Conservation (phyloP, 345 rosid genomes). For the Sonneratia alba region DNA sequence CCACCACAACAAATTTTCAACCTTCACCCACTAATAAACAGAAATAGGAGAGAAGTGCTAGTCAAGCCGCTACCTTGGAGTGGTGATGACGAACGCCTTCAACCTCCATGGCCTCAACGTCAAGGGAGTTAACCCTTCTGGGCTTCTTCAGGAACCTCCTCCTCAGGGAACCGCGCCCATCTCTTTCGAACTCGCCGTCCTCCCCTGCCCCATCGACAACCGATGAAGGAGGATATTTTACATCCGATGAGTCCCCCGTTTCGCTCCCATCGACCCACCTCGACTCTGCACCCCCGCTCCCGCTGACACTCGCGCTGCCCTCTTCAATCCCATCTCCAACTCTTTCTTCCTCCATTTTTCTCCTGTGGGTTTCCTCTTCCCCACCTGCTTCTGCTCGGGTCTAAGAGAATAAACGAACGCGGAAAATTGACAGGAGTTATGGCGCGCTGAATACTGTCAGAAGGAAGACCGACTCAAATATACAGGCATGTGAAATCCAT, state of each 20-base stretch:
- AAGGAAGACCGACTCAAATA: no score
- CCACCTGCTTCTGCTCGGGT: neutral
- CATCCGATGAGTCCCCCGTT: conserved; percentile 26
- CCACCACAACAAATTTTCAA: neutral
- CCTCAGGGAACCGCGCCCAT: conserved; percentile 49
- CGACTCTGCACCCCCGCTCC: conserved; percentile 43
- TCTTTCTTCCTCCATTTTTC: conserved; percentile 33
- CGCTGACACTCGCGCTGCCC: conserved; percentile 31
- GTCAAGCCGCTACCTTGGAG: conserved; percentile 35
- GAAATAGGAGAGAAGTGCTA: neutral
- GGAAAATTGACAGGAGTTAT: neutral
- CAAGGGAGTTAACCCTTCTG: conserved; percentile 71
- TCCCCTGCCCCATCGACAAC: conserved; percentile 29
- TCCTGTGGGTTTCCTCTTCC: conserved; percentile 1
- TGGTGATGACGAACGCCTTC: conserved; percentile 45
- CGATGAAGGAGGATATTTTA: conserved; percentile 20
- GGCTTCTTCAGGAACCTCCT: conserved; percentile 70
- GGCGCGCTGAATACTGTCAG: neutral
- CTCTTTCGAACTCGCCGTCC: conserved; percentile 19
- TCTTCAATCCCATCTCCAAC: conserved; percentile 75
- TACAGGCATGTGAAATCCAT: no score
- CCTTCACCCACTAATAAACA: neutral
- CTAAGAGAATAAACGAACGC: neutral
- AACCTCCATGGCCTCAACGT: conserved; percentile 96
- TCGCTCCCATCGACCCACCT: conserved; percentile 95